Base-by-base conservation (phyloP, 148 eudicot genomes). In the Mesembryanthemum crystallinum region DNA sequence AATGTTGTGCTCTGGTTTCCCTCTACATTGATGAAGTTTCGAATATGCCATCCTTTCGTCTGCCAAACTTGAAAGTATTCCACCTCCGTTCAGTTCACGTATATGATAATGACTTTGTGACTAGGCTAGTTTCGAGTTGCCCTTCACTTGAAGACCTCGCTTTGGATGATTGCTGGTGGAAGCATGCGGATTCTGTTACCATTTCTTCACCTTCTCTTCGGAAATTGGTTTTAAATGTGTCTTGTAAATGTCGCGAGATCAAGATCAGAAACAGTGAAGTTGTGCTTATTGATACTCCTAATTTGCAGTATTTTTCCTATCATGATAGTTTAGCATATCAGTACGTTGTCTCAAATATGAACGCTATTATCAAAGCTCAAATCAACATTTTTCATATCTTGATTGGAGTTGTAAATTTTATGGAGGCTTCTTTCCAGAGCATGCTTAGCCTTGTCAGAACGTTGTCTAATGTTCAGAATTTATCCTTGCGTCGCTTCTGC, bases 241-340 rank as follows among this genome's bases (percentile, higher is more conserved):
- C 39, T 6, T 35, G 3, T 7, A 21, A 37, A 14, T 18, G 10
- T 14, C 18, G 5, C 2, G 20, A 17, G 32, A 35, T 35, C 39
- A 35, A 35, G 3, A 35, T 35, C 39, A 35, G 6, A 17, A 25
- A 25, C 57, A 39, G 6, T 5, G n/a, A 64, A 28, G 25, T 35
- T 72, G 49, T 80, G 65, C 55, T 45, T 45, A 45, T 80, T 52
- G 58, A 80, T 57, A 75, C 78, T 71, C 82, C 82, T 60, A 60
- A 64, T 59, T 72, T 81, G 58, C 27, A 29, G 47, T 49, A 62
- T 66, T 65, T 77, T 18, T 1, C 3, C 14, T 62, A 29, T 8
- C 54, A 10, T 47, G 25, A 17, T 43, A 13, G 9, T 45, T 45
- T 24, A 4, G 49, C 63, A 13, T 1, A 14, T 12, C 32, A 25